Evolutionary conservation across 2,329 filamentous ascomycete species (phyloP), one percentile per base, ranked within the genome.

Genomic region (Pseudopyrenochaeta lycopersici): DNA sequence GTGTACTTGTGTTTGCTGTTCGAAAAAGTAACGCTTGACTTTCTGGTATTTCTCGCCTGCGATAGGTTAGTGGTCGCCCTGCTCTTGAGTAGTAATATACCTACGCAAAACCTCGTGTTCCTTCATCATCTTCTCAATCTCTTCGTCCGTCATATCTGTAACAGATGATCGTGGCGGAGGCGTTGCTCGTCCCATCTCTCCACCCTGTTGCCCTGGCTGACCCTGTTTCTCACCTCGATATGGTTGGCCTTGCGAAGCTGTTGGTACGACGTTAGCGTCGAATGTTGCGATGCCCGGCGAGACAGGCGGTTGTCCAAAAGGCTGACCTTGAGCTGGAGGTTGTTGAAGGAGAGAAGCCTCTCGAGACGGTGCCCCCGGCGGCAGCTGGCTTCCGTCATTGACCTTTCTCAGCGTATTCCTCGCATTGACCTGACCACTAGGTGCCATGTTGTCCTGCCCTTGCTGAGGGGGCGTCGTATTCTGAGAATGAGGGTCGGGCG

Each of bases 11-110:
- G 88, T 84, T 62, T 89, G 90, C 66, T 96, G 89, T 61, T 98
- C 95, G 75, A 98, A 98, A 74, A 97, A 99, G 67, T 97, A 90
- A 50, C 92, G 88, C 81, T 99, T 99, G 52, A 99, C 94, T 73
- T 97, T 97, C 75, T 96, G 96, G 75, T 99, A 99, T 80, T 99
- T 99, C 63, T 87, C 87, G 70, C 95, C 93, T 97, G 46, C 54
- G 54, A 40, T 27, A 32, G 29, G 46, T 60, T 43, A 54, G 52
- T 31, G 38, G 52, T 5, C 20, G 21, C 29, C 14, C 12, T 44
- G 31, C 7, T 29, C 3, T 2, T 5, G 4, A 7, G 32, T 14
- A 9, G 7, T 9, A 32, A 29, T 7, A 23, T 18, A 61, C 79
- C 75, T 71, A 82, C 80, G 78, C 55, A 82, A 66, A 52, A 81